Base-by-base conservation (phyloP, 441 rosid genomes). In the Viola pubescens region DNA sequence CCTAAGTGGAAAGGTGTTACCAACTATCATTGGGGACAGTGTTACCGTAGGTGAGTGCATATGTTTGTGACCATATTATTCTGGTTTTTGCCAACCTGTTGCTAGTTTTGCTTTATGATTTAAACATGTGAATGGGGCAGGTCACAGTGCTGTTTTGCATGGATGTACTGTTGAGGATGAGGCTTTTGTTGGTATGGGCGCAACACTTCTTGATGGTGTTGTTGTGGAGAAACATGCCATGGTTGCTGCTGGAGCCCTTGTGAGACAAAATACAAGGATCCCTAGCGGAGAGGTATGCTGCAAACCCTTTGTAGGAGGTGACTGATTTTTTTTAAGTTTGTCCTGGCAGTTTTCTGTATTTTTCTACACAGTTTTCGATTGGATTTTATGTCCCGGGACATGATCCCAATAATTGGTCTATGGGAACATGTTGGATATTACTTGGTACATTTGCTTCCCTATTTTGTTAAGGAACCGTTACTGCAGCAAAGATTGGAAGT, bases 241-340 rank as follows among this genome's bases (percentile, higher is more conserved):
- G 89, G 91, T 89, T 75, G 94, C 98, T 65, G 98, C 95, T 63
- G 98, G 98, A 71, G 84, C 97, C 48, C 97, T 91, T 71, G 98
- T 89, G 52, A 74, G 97, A 65, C 97, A 89, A 80, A 91, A 91
- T 69, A 81, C 87, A 13, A 85, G 71, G 69, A 87, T 91, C 72
- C 88, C 95, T 62, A 45, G 89, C 39, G 89, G 97, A 56, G 97
- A 91, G 96, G 98, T 89, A 82, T 61, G 59, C 14, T 40, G 14
- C 42, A 42, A 19, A 5, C 41, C 49, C 44, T 59, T 37, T 44
- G 34, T 26, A 26, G 34, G 34, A 26, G 34, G 3, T 26, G 34
- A 26, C 34, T 26, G 26, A 0, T 26, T 26, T 26, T 26, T 26
- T 26, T 26, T 1, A 26, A 26, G 34, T 26, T 26, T 26, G 34